Conservation (phyloP, 2,329 filamentous ascomycete genomes). For the Verticillium zaregamsianum region DNA sequence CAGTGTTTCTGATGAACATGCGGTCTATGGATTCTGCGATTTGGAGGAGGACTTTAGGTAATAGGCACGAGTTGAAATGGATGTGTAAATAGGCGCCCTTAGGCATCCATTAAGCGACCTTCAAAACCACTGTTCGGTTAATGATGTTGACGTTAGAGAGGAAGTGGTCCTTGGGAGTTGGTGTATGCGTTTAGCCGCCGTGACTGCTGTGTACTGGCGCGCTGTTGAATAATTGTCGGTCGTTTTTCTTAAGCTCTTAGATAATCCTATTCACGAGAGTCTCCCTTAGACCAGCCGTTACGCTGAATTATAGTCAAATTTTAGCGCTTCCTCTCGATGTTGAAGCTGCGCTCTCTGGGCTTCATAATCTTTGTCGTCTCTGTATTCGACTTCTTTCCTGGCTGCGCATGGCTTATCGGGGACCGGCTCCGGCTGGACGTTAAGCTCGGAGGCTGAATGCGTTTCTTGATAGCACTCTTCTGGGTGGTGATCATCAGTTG, state of each 20-base stretch:
- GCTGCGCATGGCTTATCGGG: background rate
- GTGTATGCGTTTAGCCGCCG: slow-evolving; percentile 37
- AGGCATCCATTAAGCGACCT: slow-evolving; percentile 55
- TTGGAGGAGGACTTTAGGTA: slow-evolving; percentile 54
- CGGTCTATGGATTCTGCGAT: slow-evolving; percentile 51
- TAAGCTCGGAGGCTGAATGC: background rate
- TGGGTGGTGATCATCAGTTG: background rate
- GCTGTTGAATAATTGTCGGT: slow-evolving; percentile 31
- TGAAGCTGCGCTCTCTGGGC: slow-evolving; percentile 23
- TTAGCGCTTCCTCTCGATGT: slow-evolving; percentile 27
- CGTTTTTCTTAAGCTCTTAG: slow-evolving; percentile 28
- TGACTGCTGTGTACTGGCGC: slow-evolving; percentile 28
- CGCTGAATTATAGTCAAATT: slow-evolving; percentile 33
- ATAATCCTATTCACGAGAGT: slow-evolving; percentile 33
- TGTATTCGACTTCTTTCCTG: background rate
- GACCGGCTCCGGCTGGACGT: background rate
- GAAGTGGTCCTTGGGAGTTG: slow-evolving; percentile 53
- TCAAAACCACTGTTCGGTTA: slow-evolving; percentile 50
- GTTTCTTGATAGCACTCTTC: background rate
- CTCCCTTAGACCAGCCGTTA: slow-evolving; percentile 28
- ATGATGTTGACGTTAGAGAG: slow-evolving; percentile 52
- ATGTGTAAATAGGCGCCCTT: slow-evolving; percentile 72
- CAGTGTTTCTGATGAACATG: slow-evolving; percentile 67
- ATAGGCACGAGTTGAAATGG: slow-evolving; percentile 73
- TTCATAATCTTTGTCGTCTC: slow-evolving; percentile 23